phyloP scores from a whole-genome alignment of 495 filamentous ascomycete species.

The Stereocaulon alpinum region DNA sequence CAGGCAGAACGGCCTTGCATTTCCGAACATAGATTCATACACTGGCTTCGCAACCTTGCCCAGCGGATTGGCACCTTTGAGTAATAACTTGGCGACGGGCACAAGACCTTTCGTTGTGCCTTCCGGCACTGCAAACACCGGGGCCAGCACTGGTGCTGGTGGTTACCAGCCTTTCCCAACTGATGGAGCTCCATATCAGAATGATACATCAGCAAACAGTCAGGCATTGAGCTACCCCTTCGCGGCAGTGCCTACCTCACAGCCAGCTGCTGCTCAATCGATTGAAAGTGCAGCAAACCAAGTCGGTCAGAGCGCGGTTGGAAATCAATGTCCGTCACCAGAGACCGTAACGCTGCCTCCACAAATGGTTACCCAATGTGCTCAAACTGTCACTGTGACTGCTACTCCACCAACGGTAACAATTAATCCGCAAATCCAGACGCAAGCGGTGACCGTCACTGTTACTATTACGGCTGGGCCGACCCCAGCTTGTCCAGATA shows the following conservation, averaged over 20 bases:
- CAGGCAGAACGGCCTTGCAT: neutral
- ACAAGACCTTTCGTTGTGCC: neutral
- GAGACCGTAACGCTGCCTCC: conserved; percentile 14
- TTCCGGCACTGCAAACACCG: conserved; percentile 9
- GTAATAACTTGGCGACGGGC: neutral
- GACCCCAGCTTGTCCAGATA: conserved; percentile 4
- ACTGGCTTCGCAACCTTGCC: neutral
- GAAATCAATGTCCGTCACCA: conserved; percentile 6
- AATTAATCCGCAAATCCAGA: conserved; percentile 8
- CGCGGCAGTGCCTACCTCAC: neutral
- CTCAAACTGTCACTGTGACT: conserved; percentile 17
- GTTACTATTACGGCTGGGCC: conserved; percentile 6
- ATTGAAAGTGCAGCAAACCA: neutral
- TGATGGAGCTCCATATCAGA: conserved; percentile 16
- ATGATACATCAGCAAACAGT: conserved; percentile 6
- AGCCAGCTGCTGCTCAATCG: neutral
- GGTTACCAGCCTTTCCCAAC: conserved; percentile 8
- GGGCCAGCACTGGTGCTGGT: neutral
- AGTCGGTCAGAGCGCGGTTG: neutral
- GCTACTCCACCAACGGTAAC: conserved; percentile 11
- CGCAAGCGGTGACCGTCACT: conserved; percentile 4
- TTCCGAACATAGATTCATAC: neutral
- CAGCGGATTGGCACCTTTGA: neutral
- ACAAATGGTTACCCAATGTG: conserved; percentile 13
- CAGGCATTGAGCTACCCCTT: neutral